Percentiles rank a stretch among this genome's conserved stretches.
These are phyloP conservation scores for Coprinellus micaceus DNA, from an alignment of 768 basidiomycete species.

Conservation along the genomic window DNA sequence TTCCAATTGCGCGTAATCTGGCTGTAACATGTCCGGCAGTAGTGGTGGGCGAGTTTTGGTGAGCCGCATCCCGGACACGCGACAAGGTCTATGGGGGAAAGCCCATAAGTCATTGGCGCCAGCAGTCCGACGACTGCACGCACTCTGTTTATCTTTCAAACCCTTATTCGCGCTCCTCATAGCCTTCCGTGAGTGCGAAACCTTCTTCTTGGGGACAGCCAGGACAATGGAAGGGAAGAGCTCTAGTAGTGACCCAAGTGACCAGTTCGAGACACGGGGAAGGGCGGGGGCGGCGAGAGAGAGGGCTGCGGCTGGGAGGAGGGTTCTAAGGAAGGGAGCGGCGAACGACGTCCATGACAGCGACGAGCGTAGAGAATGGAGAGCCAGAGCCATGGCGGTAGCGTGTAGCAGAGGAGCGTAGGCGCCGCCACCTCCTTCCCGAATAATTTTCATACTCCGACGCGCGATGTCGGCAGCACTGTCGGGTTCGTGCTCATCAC, in stretches of 20 bases:
- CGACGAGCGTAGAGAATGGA: constrained; percentile 9
- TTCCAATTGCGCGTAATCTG: constrained; percentile 68
- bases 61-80: constrained; percentile 87
- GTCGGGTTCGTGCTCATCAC: constrained; percentile 2
- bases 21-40: constrained; percentile 80
- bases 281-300: constrained; percentile 21
- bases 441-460: constrained; percentile 40
- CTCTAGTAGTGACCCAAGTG: constrained; percentile 48
- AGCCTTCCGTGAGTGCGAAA: constrained; percentile 89
- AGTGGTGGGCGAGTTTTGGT: constrained; percentile 84
- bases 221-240: constrained; percentile 85
- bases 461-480: constrained; percentile 19
- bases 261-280: constrained; percentile 21
- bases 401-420: constrained; percentile 5
- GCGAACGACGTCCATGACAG: constrained; percentile 13
- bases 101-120: constrained; percentile 2
- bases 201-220: constrained; percentile 92
- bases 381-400: constrained; percentile 33
- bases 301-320: constrained; percentile 17
- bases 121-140: constrained; percentile 19
- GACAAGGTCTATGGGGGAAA: constrained; percentile 64
- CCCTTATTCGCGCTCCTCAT: constrained; percentile 96
- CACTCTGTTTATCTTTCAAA: constrained; percentile 89
- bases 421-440: constrained; percentile 14
- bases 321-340: constrained; percentile 18